Percentiles rank a stretch among this genome's conserved stretches.
Conservation (phyloP, 139 green algal genomes). For the Coelastrella sp. region DNA sequence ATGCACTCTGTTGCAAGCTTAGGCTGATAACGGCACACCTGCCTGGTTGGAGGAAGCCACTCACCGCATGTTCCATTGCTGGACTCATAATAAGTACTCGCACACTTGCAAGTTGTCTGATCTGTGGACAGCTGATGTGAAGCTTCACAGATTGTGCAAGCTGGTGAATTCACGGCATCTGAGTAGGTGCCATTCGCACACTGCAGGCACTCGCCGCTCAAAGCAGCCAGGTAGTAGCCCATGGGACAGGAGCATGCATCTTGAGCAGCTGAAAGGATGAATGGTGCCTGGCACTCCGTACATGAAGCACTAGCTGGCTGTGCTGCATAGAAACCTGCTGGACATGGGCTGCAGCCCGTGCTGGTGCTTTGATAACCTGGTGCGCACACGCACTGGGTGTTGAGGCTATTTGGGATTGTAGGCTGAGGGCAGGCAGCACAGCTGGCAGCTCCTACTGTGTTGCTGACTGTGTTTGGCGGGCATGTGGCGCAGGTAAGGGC, state of each 20-base stretch:
- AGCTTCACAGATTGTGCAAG: background rate
- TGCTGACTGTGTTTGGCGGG: too few relatives aligned
- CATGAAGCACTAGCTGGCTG: background rate
- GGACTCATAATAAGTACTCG: background rate
- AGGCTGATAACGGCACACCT: background rate
- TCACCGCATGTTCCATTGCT: background rate
- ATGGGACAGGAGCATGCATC: background rate
- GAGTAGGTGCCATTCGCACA: background rate
- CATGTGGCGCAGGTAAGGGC: too few relatives aligned
- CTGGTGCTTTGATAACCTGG: too few relatives aligned
- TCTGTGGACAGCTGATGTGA: background rate
- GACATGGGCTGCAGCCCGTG: too few relatives aligned
- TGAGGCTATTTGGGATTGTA: too few relatives aligned
- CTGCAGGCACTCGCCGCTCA: background rate
- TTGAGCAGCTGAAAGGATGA: background rate
- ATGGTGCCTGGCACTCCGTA: background rate
- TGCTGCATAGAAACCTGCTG: too few relatives aligned
- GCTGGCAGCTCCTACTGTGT: too few relatives aligned
- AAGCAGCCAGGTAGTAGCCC: background rate
- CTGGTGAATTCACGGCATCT: background rate
- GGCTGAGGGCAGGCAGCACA: too few relatives aligned
- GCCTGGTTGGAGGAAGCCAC: background rate
- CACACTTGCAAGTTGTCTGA: background rate
- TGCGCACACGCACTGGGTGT: too few relatives aligned
- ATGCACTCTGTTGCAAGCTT: too few relatives aligned